A percentile compares a stretch with the other conserved stretches of the same genome.
phyloP scores from a whole-genome alignment of 331 rosid species.

The Quercus tomentella region DNA sequence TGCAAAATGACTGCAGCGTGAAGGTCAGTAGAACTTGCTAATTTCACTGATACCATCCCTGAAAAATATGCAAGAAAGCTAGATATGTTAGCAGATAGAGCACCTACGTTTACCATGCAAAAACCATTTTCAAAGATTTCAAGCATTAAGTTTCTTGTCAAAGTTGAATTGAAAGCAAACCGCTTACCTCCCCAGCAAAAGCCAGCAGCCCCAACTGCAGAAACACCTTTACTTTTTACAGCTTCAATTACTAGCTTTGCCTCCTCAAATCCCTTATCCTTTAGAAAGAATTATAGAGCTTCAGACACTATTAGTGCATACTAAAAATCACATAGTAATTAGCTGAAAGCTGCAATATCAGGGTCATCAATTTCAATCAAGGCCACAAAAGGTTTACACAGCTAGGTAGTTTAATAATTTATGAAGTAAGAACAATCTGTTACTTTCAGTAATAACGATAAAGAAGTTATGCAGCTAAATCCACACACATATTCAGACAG shows the following conservation, averaged over 20 bases:
- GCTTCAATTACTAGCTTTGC: slow-evolving; percentile 56
- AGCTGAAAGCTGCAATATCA: neutral
- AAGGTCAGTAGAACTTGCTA: slow-evolving; percentile 32
- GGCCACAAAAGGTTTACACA: neutral
- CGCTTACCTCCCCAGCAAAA: slow-evolving; percentile 83
- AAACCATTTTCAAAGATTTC: neutral
- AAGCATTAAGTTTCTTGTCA: no score
- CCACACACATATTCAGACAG: neutral
- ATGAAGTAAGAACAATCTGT: neutral
- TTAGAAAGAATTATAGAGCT: neutral
- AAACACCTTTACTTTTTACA: slow-evolving; percentile 53
- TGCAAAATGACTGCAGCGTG: slow-evolving; percentile 47
- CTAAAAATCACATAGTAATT: neutral
- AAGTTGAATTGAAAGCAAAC: neutral
- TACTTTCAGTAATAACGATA: neutral
- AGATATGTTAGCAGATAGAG: neutral
- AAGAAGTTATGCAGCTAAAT: neutral
- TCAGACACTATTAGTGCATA: neutral
- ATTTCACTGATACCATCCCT: slow-evolving; percentile 38
- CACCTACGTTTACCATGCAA: no score
- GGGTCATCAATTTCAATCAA: neutral
- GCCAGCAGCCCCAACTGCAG: slow-evolving; percentile 61
- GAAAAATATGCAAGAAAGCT: slow-evolving; percentile 5
- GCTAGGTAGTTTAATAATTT: neutral
- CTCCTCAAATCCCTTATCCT: slow-evolving; percentile 57